phyloP scores from a whole-genome alignment of 1,284 basidiomycete genomes.

The Hypsizygus ulmarius region DNA sequence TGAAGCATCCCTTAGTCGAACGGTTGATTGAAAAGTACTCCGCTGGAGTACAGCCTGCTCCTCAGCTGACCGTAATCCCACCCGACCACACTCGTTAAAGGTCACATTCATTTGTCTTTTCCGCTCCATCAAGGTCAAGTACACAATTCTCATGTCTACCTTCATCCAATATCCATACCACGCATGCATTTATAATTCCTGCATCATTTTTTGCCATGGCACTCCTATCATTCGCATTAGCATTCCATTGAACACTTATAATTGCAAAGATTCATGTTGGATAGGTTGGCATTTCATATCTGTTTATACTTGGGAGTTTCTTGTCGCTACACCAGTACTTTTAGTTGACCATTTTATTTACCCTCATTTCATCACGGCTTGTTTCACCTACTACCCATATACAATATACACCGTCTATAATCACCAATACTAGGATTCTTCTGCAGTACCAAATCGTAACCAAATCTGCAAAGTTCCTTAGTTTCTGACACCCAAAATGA shows the following conservation, averaged over 20 bases:
- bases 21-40: slow-evolving; percentile 55
- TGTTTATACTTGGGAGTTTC: slow-evolving; percentile 14
- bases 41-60: slow-evolving; percentile 17
- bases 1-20: slow-evolving; percentile 50
- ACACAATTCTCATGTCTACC: slow-evolving; percentile 4
- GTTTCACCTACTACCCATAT: neutral
- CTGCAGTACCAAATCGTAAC: neutral
- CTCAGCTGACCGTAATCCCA: slow-evolving; percentile 10
- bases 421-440: neutral
- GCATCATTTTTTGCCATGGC: slow-evolving; percentile 9
- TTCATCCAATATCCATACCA: slow-evolving; percentile 14
- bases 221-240: slow-evolving; percentile 5
- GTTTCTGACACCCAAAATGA: slow-evolving; percentile 22
- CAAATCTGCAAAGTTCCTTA: slow-evolving; percentile 1
- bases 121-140: neutral
- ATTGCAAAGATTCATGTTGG: slow-evolving; percentile 8
- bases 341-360: slow-evolving; percentile 6
- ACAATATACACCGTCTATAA: slow-evolving; percentile 6
- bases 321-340: slow-evolving; percentile 8
- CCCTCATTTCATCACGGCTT: slow-evolving; percentile 5
- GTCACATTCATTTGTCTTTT: slow-evolving; percentile 7
- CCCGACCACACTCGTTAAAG: slow-evolving; percentile 11
- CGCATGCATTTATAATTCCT: slow-evolving; percentile 23
- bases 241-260: slow-evolving; percentile 10
- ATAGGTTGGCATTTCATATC: slow-evolving; percentile 6